Percentiles rank a stretch among this genome's conserved stretches.
These are phyloP conservation scores for Citrus reticulata DNA, from an alignment of 345 rosid species.

Conservation along the genomic window DNA sequence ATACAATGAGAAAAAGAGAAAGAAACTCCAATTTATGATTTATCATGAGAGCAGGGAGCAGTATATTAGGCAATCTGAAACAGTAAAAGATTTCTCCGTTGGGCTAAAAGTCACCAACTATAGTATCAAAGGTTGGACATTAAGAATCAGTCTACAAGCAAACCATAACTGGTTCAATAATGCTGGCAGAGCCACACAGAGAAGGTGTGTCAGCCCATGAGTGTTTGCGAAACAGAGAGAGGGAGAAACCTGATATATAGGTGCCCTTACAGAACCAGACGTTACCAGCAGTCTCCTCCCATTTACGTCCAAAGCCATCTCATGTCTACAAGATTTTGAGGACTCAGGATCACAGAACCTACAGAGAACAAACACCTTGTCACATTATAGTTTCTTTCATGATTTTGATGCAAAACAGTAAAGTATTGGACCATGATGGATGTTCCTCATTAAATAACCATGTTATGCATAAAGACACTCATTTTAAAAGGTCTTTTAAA, in stretches of 20 bases:
- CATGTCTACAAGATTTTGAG: conserved; percentile 36
- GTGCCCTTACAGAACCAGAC: conserved; percentile 57
- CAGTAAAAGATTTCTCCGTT: neutral
- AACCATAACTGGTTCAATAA: too few relatives aligned
- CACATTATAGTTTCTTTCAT: neutral
- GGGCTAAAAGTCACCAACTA: neutral
- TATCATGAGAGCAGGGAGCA: neutral
- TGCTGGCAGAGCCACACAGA: too few relatives aligned
- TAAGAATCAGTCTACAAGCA: neutral
- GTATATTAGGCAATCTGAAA: neutral
- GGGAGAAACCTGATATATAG: conserved; percentile 49
- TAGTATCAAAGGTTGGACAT: neutral
- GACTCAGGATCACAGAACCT: conserved; percentile 38
- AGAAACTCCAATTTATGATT: neutral
- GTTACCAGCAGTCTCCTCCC: conserved; percentile 52
- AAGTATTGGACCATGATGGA: neutral
- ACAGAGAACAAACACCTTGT: neutral
- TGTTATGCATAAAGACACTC: neutral
- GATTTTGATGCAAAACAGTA: neutral
- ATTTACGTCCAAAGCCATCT: conserved; percentile 61
- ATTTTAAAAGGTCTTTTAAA: neutral
- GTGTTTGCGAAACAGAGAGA: neutral
- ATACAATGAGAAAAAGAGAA: neutral
- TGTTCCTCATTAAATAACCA: neutral
- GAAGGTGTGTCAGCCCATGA: neutral